Evolutionary conservation across 2,329 filamentous ascomycete genomes (phyloP), one percentile per base, ranked within the genome.

Genomic region (Westerdykella sp.): DNA sequence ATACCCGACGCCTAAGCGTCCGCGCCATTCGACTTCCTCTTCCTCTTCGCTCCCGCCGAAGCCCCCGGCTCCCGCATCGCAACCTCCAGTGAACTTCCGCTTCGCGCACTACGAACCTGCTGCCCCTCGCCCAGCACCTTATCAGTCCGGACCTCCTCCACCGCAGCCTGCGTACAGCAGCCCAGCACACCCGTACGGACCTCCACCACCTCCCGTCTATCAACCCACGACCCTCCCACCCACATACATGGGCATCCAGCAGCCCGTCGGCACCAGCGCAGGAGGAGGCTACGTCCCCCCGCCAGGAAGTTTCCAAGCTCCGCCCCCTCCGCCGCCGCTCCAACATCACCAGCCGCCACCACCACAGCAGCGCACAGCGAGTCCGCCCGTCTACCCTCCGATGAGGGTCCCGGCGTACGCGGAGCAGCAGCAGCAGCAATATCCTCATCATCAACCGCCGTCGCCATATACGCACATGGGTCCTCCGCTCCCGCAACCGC

Each of bases 61-160:
- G 18, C 56, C 61, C n/a, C 53, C 60, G 34, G 57, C 54, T 14
- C 55, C 60, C 15, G 53, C 53, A 30, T 50, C 50, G 31, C 25
- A 28, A 28, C 42, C 43, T 9, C 53, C 57, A 14, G 53, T 59
- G 35, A 65, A 61, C 46, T 66, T 56, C 41, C 61, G 62, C 22
- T 66, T 65, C 36, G 62, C 62, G 22, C 60, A 64, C 41, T 65
- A 66, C 38, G 62, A 64, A 40, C 62, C 63, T n/a, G 54, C 52
- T 7, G 59, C 60, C 15, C 49, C 55, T 13, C 50, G 55, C 25
- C 36, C 51, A 12, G 16, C 51, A 5, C 59, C 58, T 28, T 28
- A 28, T 10, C 25, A 28, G 9, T 10, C 25, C 25, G 25, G 25
- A 31, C 55, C 57, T 39, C 51, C 54, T n/a, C 46, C 54, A 32